A percentile compares a stretch with the other conserved stretches of the same genome.
Conservation (phyloP, 116 monocot genomes). For the Dioscorea cayenensis region DNA sequence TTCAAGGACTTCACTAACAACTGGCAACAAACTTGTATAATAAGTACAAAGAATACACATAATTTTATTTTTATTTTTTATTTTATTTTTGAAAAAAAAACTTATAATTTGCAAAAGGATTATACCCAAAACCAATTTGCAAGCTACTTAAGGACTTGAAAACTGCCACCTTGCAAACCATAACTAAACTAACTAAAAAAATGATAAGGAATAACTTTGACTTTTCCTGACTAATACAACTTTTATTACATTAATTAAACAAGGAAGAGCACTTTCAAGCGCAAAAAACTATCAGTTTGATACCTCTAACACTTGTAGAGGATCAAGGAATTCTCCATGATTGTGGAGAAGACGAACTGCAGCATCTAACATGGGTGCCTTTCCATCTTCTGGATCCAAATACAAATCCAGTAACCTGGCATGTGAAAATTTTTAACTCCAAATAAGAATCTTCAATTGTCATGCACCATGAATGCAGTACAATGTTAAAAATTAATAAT, state of each 20-base stretch:
- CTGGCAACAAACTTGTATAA: no score
- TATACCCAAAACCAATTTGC: no score
- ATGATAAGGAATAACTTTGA: no score
- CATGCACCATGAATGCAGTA: conserved; percentile 2
- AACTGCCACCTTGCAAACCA: no score
- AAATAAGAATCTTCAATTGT: neutral
- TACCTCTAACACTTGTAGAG: conserved; percentile 94
- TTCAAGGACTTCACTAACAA: no score
- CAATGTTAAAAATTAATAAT: neutral
- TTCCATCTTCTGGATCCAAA: conserved; percentile 90
- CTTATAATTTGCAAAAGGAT: no score
- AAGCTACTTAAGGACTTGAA: no score
- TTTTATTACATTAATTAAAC: neutral
- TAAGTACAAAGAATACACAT: no score
- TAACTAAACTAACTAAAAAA: no score
- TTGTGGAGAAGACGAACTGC: conserved; percentile 96
- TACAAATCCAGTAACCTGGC: conserved; percentile 87
- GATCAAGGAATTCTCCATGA: conserved; percentile 90
- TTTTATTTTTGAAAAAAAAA: no score
- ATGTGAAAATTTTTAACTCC: neutral
- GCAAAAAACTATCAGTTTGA: neutral
- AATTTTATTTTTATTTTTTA: no score
- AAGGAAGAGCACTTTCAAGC: neutral
- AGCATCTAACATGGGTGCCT: conserved; percentile 89
- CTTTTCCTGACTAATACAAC: neutral